Evolutionary conservation across 805 yeast species (phyloP).

Genomic region (Candida ortonii): DNA sequence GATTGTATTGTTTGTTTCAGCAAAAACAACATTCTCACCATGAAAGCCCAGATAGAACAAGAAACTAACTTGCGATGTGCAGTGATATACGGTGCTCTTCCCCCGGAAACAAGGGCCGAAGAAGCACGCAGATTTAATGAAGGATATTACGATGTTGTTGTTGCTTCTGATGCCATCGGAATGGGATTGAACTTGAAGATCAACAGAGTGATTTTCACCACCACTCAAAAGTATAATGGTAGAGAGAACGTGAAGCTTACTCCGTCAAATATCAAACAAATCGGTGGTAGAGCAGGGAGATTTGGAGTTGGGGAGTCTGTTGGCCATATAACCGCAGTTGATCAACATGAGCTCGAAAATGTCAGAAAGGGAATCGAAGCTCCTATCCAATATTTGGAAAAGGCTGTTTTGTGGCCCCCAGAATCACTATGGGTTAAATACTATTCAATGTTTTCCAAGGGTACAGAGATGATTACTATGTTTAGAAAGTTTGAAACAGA

Average conservation of each 20-base stretch:
- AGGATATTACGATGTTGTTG: conserved; percentile 77
- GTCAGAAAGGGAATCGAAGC: conserved; percentile 47
- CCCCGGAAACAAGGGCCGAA: conserved; percentile 87
- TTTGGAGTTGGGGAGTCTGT: conserved; percentile 39
- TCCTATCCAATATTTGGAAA: conserved; percentile 49
- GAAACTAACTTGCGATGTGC: conserved; percentile 68
- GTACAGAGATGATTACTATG: conserved; percentile 44
- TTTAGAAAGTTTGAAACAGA: conserved; percentile 47
- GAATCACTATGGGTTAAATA: conserved; percentile 64
- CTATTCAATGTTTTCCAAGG: conserved; percentile 56
- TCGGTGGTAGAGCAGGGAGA: conserved; percentile 96
- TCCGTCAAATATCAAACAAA: conserved; percentile 76
- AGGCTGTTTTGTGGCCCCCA: conserved; percentile 82
- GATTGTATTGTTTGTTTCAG: conserved; percentile 91
- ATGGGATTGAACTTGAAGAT: conserved; percentile 93
- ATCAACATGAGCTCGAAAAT: conserved; percentile 39
- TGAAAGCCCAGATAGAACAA: conserved; percentile 67
- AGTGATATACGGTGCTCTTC: conserved; percentile 91
- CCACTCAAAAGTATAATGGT: conserved; percentile 72
- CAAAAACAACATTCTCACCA: conserved; percentile 63
- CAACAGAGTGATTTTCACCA: conserved; percentile 72
- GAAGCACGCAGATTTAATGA: conserved; percentile 78
- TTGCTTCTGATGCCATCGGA: conserved; percentile 96
- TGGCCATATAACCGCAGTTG: conserved; percentile 57
- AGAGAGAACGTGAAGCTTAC: conserved; percentile 43